Base-by-base conservation (phyloP, 2,329 filamentous ascomycete genomes). In the Xylaria sp. region DNA sequence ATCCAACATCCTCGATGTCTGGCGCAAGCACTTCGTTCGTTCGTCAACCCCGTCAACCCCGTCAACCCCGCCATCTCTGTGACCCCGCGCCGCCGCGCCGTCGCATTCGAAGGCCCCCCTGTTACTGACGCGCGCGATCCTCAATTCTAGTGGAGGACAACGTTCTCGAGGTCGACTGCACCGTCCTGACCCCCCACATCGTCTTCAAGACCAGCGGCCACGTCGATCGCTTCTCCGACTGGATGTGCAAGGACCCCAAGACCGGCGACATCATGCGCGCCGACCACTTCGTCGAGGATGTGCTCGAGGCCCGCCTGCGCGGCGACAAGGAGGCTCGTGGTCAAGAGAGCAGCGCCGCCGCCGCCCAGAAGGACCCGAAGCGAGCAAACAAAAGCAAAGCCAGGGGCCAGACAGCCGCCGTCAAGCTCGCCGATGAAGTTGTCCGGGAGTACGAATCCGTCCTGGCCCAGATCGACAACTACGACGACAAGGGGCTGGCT, bases 241-340 rank as follows among this genome's bases (percentile, higher is more conserved):
- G 93, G 93, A 98, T 98, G 94, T 97, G 93, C 90, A 97, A 97
- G 83, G 96, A 99, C 82, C 94, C 95, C 41, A 46, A 97, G 87
- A 97, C 92, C 77, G 96, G 96, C 79, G 96, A 99, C 82, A 97
- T 98, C 78, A 90, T 99, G 80, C 90, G 96, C 75, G 94, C 96
- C 67, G 96, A 99, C 79, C 96, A 99, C 84, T 89, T 98, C 77
- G 94, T 99, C 74, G 94, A 98, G 86, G 93, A 97, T 76, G 90
- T 98, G 46, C 89, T 99, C 62, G 94, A 98, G 85, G 85, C 89
- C 57, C 88, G 96, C 48, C 83, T 99, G 70, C 95, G 94, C 82
- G 94, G 93, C 62, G 90, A 98, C 84, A 96, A 96, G 85, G 91
- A 97, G 81, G 95, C 96, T 33, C 93, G 96, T 76, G 94, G 94